Conservation (phyloP, 805 yeast species). For the Metschnikowia dekortorum region DNA sequence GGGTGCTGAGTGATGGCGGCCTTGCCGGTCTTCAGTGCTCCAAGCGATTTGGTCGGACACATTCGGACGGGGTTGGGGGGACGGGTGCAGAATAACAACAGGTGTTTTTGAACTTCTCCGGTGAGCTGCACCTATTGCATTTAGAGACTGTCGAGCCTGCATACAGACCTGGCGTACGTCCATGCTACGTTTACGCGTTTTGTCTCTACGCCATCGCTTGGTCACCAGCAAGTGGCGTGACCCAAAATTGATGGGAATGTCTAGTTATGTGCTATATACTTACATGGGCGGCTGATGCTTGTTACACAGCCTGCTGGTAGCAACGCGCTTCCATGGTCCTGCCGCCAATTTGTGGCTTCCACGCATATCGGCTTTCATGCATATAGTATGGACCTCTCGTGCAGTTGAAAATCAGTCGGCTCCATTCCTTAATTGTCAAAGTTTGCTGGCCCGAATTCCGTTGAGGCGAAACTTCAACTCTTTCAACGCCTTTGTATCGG, state of each 20-base stretch:
- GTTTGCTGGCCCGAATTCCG: constrained; percentile 44
- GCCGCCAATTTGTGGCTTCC: background rate
- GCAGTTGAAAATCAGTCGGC: background rate
- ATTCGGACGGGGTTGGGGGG: background rate
- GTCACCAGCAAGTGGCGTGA: background rate
- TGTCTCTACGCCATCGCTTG: background rate
- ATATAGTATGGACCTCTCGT: background rate
- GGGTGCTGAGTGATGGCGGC: background rate
- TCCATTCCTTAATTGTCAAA: constrained; percentile 16
- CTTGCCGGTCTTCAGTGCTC: background rate
- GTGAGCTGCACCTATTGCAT: constrained; percentile 4
- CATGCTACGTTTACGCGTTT: constrained; percentile 3
- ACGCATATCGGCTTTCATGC: constrained; percentile 4
- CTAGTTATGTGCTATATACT: background rate
- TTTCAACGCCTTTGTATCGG: constrained; percentile 74
- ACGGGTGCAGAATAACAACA: background rate
- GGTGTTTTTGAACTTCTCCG: background rate
- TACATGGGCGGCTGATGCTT: background rate
- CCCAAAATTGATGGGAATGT: background rate
- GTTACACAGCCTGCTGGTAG: too few relatives aligned
- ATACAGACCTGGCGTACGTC: constrained; percentile 2
- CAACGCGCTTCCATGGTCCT: background rate
- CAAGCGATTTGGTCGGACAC: background rate
- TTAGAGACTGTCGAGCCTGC: constrained; percentile 2
- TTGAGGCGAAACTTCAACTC: constrained; percentile 78